Percentiles rank a stretch among this genome's conserved stretches.
phyloP scores from a whole-genome alignment of 2,329 filamentous ascomycete species.

The Paraphoma chrysanthemicola region DNA sequence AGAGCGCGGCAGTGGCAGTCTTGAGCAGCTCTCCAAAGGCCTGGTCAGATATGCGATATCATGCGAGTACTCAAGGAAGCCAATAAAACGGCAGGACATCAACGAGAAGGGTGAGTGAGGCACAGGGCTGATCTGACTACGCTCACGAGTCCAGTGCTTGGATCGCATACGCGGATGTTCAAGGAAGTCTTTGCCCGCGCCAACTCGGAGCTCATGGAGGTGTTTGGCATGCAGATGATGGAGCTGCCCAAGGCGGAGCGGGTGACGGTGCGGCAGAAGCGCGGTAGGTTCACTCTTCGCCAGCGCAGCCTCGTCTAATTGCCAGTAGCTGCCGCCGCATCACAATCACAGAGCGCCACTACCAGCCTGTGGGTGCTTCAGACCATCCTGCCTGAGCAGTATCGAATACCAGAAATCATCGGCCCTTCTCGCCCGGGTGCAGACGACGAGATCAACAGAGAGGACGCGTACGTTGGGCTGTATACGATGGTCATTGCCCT shows the following conservation, averaged over 20 bases:
- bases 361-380: slow-evolving; percentile 80
- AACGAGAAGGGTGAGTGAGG: slow-evolving; percentile 54
- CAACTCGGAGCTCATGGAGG: slow-evolving; percentile 71
- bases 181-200: slow-evolving; percentile 78
- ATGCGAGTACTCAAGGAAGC: slow-evolving; percentile 65
- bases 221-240: slow-evolving; percentile 92
- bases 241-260: slow-evolving; percentile 85
- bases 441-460: slow-evolving; percentile 58
- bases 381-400: slow-evolving; percentile 72
- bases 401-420: slow-evolving; percentile 70
- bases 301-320: neutral
- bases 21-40: slow-evolving; percentile 63
- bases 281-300: slow-evolving; percentile 60
- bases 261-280: slow-evolving; percentile 78
- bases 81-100: slow-evolving; percentile 66
- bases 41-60: slow-evolving; percentile 67
- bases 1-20: slow-evolving; percentile 31
- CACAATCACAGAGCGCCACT: slow-evolving; percentile 56
- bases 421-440: slow-evolving; percentile 72
- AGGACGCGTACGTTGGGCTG: slow-evolving; percentile 81
- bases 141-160: slow-evolving; percentile 64
- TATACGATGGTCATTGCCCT: slow-evolving; percentile 82
- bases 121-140: neutral
- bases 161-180: slow-evolving; percentile 72
- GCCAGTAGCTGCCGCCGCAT: slow-evolving; percentile 61